Conservation (phyloP, 129 eudicot genomes). For the Arctium lappa region DNA sequence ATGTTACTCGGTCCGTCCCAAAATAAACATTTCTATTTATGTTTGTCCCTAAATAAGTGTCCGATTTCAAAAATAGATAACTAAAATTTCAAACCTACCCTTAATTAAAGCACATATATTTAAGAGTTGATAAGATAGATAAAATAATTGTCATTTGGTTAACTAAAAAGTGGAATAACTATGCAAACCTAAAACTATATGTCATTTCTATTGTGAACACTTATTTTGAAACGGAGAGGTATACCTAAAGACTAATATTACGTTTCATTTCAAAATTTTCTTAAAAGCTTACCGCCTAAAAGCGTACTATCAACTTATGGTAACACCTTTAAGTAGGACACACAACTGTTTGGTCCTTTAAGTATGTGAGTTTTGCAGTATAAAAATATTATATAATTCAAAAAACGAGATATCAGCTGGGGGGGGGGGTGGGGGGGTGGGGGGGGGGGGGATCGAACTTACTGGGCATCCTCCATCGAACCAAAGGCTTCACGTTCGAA, state of each 20-base stretch:
- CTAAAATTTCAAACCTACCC: not conserved
- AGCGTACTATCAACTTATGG: not conserved
- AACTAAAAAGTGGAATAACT: not conserved
- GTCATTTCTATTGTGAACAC: not conserved
- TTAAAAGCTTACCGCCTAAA: not conserved
- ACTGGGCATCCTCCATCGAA: conserved; percentile 79
- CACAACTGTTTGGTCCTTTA: not conserved
- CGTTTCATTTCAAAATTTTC: not conserved
- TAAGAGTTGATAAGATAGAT: not conserved
- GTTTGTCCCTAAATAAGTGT: not conserved
- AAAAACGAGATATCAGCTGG: not conserved
- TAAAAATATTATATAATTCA: not conserved
- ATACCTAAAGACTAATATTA: not conserved
- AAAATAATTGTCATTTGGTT: not conserved
- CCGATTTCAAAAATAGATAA: not conserved
- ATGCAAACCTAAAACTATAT: not conserved
- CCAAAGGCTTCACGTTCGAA: conserved; percentile 74
- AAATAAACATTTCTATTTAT: too few species aligned
- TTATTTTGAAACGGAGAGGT: not conserved
- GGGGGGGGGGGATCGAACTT: conserved; percentile 32
- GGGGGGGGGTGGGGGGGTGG: not conserved
- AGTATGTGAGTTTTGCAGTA: not conserved
- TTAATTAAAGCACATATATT: not conserved
- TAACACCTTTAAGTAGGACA: not conserved
- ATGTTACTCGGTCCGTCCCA: not conserved